Conservation (phyloP, 306 rosid species). For the Pachyrhizus erosus region DNA sequence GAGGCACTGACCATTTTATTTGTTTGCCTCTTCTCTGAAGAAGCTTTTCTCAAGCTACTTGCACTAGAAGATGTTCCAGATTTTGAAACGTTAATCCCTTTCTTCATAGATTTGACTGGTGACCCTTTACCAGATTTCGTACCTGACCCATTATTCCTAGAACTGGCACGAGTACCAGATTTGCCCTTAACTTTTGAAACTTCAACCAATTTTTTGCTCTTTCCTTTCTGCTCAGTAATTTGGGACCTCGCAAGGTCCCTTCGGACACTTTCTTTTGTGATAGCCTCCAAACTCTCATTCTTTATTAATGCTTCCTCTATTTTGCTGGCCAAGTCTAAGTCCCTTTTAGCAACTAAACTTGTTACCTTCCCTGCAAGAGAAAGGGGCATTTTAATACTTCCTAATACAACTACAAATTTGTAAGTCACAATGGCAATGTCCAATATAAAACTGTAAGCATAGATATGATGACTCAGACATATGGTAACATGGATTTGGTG, state of each 20-base stretch:
- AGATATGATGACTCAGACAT: too few relatives aligned
- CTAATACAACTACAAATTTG: background rate
- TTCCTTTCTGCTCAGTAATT: conserved; percentile 65
- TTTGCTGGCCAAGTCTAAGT: conserved; percentile 62
- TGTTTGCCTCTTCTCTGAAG: conserved; percentile 55
- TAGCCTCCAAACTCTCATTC: conserved; percentile 91
- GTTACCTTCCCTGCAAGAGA: conserved; percentile 86
- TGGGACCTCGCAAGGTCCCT: conserved; percentile 70
- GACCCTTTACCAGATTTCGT: conserved; percentile 51
- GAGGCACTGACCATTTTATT: conserved; percentile 48
- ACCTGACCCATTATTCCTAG: conserved; percentile 39
- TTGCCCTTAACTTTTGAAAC: conserved; percentile 55
- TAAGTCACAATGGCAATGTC: conserved; percentile 6
- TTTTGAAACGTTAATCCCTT: conserved; percentile 47
- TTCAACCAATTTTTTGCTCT: conserved; percentile 50
- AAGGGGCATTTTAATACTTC: conserved; percentile 28
- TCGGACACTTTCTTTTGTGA: conserved; percentile 66
- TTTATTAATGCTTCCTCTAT: conserved; percentile 93
- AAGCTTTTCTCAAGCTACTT: conserved; percentile 50
- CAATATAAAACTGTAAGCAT: background rate
- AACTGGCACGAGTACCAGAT: conserved; percentile 39
- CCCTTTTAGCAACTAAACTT: conserved; percentile 82
- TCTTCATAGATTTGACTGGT: conserved; percentile 44
- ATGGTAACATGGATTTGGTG: conserved; percentile 20
- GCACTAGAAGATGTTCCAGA: conserved; percentile 49